Conservation (phyloP, 805 yeast species). For the Candida schatavii region DNA sequence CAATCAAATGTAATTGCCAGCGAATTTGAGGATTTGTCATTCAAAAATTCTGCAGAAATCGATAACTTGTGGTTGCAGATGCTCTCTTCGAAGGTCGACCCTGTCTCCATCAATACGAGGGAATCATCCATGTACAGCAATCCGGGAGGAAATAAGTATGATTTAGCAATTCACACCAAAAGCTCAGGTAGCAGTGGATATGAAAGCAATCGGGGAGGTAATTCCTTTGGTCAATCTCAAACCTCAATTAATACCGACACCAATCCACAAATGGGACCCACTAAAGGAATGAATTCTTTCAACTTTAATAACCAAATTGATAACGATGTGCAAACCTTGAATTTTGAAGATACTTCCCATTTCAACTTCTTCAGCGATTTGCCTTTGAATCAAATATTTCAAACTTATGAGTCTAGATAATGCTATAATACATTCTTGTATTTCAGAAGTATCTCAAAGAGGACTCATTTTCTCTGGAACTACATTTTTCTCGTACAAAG, state of each 20-base stretch:
- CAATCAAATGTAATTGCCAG: slow-evolving; percentile 4
- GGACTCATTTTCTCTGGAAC: too few relatives aligned
- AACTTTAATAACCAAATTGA: slow-evolving; percentile 13
- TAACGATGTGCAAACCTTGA: background rate
- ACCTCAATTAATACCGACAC: background rate
- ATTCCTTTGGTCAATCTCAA: background rate
- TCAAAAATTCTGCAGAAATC: slow-evolving; percentile 20
- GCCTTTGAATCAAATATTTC: slow-evolving; percentile 11
- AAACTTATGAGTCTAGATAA: background rate
- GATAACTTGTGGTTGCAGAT: slow-evolving; percentile 30
- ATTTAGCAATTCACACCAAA: background rate
- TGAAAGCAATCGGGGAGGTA: background rate
- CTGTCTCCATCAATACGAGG: background rate
- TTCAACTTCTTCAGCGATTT: slow-evolving; percentile 13
- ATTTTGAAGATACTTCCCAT: slow-evolving; percentile 1
- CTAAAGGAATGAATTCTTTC: background rate
- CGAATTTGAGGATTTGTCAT: slow-evolving; percentile 14
- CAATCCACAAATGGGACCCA: background rate
- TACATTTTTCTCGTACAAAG: too few relatives aligned
- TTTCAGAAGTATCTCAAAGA: too few relatives aligned
- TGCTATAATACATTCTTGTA: too few relatives aligned
- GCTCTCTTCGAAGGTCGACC: slow-evolving; percentile 20
- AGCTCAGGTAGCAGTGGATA: background rate
- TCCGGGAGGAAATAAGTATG: background rate
- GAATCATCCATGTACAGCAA: background rate